Percentiles rank a stretch among this genome's conserved stretches.
Conservation (phyloP, 257 asterid genomes). For the Coffea canephora region DNA sequence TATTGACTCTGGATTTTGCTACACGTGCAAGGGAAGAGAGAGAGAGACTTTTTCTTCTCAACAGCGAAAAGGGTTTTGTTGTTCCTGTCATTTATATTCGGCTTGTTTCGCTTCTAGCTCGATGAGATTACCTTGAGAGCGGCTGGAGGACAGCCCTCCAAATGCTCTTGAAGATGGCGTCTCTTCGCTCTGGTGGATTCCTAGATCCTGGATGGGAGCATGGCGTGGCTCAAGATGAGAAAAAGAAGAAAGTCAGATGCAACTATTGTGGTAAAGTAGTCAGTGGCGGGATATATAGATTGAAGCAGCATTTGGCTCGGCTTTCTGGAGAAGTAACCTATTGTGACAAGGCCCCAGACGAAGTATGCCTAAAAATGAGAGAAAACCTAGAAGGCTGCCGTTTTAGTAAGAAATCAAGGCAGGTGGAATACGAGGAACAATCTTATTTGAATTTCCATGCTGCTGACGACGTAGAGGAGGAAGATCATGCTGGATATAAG, state of each 20-base stretch:
- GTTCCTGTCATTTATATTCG: neutral
- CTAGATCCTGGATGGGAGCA: constrained; percentile 95
- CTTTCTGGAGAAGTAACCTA: constrained; percentile 88
- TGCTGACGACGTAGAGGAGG: constrained; percentile 57
- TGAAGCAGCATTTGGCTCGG: constrained; percentile 93
- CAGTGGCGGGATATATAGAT: constrained; percentile 85
- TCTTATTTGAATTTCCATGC: constrained; percentile 58
- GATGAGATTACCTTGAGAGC: constrained; percentile 13
- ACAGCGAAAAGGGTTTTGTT: neutral
- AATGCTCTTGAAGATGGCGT: constrained; percentile 54
- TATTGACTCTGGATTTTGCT: neutral
- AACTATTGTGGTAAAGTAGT: constrained; percentile 90
- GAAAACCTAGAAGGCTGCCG: constrained; percentile 84
- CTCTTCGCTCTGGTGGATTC: constrained; percentile 70
- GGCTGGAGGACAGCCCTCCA: constrained; percentile 11
- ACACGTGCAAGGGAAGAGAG: neutral
- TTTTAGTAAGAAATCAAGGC: constrained; percentile 66
- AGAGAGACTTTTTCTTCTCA: neutral
- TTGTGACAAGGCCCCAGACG: constrained; percentile 89
- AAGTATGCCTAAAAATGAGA: constrained; percentile 68
- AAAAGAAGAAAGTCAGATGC: constrained; percentile 83
- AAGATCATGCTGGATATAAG: constrained; percentile 53
- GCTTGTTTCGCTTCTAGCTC: constrained; percentile 8
- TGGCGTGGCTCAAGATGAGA: constrained; percentile 87
- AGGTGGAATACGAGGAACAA: constrained; percentile 64